Evolutionary conservation across 768 basidiomycete genomes (phyloP), one percentile per base, ranked within the genome.

Genomic region (Tylopilus sp.): DNA sequence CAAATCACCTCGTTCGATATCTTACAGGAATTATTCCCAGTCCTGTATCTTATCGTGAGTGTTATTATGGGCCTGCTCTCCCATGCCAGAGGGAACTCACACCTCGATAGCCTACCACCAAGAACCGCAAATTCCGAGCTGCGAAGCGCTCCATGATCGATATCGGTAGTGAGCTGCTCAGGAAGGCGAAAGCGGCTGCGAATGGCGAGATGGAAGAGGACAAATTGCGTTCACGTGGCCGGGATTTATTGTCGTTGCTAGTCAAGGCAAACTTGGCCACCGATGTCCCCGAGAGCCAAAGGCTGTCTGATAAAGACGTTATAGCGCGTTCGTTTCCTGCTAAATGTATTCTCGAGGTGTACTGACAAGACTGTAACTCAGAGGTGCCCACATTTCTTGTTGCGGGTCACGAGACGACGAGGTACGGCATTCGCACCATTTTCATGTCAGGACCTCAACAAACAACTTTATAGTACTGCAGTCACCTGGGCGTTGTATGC

Each of bases 381-480:
- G 82, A 84, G 74, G 76, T 83, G 0, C 79, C 80, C 0, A 84
- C 82, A 0, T 82, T 83, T 64, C 58, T 84, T 11, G 71, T 80
- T 2, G 81, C 83, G 1, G 82, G 82, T 3, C 79, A 82, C 55
- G 80, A 82, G 53, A 82, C 81, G 0, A 81, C 79, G 1, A 77
- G 77, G 78, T 75, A 55, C 2, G 57, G 6, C 1, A 25, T 39
- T 8, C 7, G 3, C 17, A 7, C 15, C n/a, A 5, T 28, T 13
- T 7, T 15, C 3, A 3, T 6, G n/a, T 40, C 22, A 9, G 6
- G 33, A 18, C 17, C 10, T 33, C 9, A 40, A 23, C 6, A 7
- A 7, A 18, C 6, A 1, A 21, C 25, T 10, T 35, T 23, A 44
- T 18, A 66, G 64, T 48, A 73, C 76, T 2, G 76, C 71, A 1